Evolutionary conservation across 2,329 filamentous ascomycete species (phyloP).

Genomic region (Sporothrix variecibatus): DNA sequence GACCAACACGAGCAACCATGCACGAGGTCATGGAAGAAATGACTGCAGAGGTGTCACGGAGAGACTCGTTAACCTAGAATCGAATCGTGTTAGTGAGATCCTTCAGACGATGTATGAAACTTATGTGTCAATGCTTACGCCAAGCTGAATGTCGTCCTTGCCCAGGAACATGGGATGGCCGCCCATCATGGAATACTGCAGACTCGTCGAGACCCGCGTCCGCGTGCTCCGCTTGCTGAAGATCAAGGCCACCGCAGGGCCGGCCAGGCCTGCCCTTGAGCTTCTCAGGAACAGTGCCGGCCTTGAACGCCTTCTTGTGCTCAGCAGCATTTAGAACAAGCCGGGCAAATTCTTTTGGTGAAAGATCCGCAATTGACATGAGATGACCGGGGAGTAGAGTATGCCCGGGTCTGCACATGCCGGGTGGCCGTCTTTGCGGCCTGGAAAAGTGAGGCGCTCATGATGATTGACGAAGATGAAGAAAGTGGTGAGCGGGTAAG

Average conservation of each 20-base stretch:
- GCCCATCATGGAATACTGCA: conserved; percentile 81
- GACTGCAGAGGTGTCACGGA: conserved; percentile 89
- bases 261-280: conserved; percentile 66
- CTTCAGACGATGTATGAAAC: background rate
- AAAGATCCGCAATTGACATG: conserved; percentile 86
- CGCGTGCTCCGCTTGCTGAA: conserved; percentile 96
- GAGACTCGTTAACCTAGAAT: conserved; percentile 78
- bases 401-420: conserved; percentile 46
- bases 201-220: conserved; percentile 90
- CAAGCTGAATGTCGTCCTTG: conserved; percentile 93
- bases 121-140: conserved; percentile 55
- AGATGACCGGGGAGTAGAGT: conserved; percentile 76
- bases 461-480: conserved; percentile 1
- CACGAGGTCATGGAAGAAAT: conserved; percentile 92
- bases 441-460: conserved; percentile 34
- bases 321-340: conserved; percentile 80
- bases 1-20: conserved; percentile 77
- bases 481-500: background rate
- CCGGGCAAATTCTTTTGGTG: conserved; percentile 73
- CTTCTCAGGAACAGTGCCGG: conserved; percentile 51
- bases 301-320: conserved; percentile 76
- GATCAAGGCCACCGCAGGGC: conserved; percentile 88
- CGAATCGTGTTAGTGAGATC: background rate
- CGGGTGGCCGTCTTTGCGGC: conserved; percentile 34
- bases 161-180: conserved; percentile 96